phyloP scores from a whole-genome alignment of 2,329 filamentous ascomycete species.

The Falciphora oryzae region DNA sequence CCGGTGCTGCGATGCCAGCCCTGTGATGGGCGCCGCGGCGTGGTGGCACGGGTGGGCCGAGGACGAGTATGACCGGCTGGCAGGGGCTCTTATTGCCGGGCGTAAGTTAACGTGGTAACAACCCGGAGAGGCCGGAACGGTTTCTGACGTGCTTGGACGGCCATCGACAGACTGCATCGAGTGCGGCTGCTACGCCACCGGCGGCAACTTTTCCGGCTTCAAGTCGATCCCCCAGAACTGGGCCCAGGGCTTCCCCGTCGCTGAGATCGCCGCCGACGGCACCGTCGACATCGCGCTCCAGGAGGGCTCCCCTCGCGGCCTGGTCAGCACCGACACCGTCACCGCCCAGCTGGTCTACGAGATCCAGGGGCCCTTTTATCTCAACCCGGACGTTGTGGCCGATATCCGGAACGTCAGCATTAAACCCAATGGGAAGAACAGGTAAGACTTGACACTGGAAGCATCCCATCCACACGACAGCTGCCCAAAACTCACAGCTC shows the following conservation, averaged over 20 bases:
- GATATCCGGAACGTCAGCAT: slow-evolving; percentile 30
- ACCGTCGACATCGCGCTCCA: slow-evolving; percentile 30
- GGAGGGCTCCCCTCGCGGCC: slow-evolving; percentile 25
- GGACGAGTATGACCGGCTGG: slow-evolving; percentile 41
- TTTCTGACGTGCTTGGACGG: too few relatives aligned
- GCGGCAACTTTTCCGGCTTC: slow-evolving; percentile 49
- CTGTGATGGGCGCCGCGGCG: slow-evolving; percentile 47
- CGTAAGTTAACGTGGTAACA: slow-evolving; percentile 15
- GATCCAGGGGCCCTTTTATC: slow-evolving; percentile 31
- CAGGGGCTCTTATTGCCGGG: slow-evolving; percentile 43
- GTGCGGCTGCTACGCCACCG: slow-evolving; percentile 48
- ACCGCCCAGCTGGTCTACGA: slow-evolving; percentile 16
- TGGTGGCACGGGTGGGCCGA: slow-evolving; percentile 50
- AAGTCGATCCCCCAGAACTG: slow-evolving; percentile 25
- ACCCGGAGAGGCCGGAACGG: too few relatives aligned
- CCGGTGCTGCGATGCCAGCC: slow-evolving; percentile 34
- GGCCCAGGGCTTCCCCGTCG: slow-evolving; percentile 32
- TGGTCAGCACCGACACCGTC: slow-evolving; percentile 24
- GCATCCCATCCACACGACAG: background rate
- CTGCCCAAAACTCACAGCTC: background rate
- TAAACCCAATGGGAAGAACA: slow-evolving; percentile 27
- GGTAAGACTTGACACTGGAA: slow-evolving; percentile 12
- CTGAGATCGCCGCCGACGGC: slow-evolving; percentile 29
- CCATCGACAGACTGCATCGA: slow-evolving; percentile 39
- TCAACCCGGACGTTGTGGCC: slow-evolving; percentile 43